A percentile compares a stretch with the other conserved stretches of the same genome.
phyloP scores from a whole-genome alignment of 495 filamentous ascomycete genomes.

The Neurospora terricola region DNA sequence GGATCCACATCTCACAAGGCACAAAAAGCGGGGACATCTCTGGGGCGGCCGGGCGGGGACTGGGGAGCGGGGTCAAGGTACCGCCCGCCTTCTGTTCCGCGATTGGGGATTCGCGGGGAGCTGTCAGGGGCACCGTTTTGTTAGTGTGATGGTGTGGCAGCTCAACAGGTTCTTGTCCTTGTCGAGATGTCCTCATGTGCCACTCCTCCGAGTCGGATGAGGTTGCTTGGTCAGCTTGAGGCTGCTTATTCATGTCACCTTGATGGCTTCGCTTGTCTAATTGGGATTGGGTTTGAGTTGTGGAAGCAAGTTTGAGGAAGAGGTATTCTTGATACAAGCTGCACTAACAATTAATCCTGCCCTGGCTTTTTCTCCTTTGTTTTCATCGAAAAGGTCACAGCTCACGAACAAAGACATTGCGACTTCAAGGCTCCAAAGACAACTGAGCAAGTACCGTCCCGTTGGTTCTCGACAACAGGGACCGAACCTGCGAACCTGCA shows the following conservation, averaged over 20 bases:
- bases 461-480: background rate
- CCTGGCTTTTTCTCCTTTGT: background rate
- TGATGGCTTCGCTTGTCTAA: background rate
- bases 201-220: background rate
- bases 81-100: background rate
- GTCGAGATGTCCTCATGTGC: background rate
- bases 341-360: background rate
- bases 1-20: background rate
- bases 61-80: background rate
- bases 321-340: background rate
- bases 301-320: background rate
- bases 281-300: background rate
- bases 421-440: background rate
- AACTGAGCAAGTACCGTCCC: background rate
- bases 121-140: background rate
- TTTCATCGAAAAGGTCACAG: background rate
- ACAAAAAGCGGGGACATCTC: background rate
- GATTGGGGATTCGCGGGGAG: background rate
- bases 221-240: background rate
- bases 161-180: background rate
- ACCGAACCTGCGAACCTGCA: background rate
- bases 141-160: background rate
- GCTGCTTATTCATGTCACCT: background rate
- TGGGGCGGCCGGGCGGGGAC: background rate
- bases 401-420: background rate